phyloP scores from a whole-genome alignment of 2,329 filamentous ascomycete genomes.

The Botryotinia convoluta region DNA sequence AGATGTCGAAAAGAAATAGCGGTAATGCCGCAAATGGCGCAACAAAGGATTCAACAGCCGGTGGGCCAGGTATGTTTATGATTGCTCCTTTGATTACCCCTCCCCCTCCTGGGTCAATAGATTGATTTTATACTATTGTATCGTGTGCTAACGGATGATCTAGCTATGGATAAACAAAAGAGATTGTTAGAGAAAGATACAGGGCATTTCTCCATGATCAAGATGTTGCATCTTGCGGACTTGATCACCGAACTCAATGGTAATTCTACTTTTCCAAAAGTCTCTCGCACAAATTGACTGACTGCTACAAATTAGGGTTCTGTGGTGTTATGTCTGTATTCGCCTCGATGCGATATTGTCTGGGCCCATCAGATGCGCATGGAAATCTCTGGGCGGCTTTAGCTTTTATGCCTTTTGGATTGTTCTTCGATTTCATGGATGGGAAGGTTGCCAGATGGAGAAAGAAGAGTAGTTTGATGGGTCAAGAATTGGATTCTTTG shows the following conservation, averaged over 20 bases:
- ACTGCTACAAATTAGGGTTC: conserved; percentile 53
- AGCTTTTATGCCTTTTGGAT: conserved; percentile 81
- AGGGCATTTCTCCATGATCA: conserved; percentile 70
- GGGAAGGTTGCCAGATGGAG: conserved; percentile 95
- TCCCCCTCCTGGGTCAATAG: not conserved
- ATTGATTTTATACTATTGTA: not conserved
- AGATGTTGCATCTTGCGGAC: conserved; percentile 74
- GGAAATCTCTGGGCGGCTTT: conserved; percentile 79
- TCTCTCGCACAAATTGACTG: conserved; percentile 5
- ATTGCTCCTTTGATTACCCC: conserved; percentile 7
- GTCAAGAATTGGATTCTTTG: conserved; percentile 92
- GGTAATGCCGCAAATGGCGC: conserved; percentile 48
- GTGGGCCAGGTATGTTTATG: conserved; percentile 44
- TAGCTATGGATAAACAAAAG: conserved; percentile 73
- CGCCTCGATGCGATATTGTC: conserved; percentile 89
- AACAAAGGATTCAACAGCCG: conserved; percentile 44
- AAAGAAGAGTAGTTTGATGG: conserved; percentile 96
- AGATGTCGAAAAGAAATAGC: conserved; percentile 64
- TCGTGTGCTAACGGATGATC: conserved; percentile 23
- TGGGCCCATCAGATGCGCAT: conserved; percentile 64
- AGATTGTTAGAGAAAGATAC: conserved; percentile 66
- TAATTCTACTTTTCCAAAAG: conserved; percentile 38
- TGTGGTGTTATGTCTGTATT: conserved; percentile 95
- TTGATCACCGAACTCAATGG: conserved; percentile 81
- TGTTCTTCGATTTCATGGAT: conserved; percentile 98